Base-by-base conservation (phyloP, 1,139 yeast genomes). In the Blastobotrys malaysiensis region DNA sequence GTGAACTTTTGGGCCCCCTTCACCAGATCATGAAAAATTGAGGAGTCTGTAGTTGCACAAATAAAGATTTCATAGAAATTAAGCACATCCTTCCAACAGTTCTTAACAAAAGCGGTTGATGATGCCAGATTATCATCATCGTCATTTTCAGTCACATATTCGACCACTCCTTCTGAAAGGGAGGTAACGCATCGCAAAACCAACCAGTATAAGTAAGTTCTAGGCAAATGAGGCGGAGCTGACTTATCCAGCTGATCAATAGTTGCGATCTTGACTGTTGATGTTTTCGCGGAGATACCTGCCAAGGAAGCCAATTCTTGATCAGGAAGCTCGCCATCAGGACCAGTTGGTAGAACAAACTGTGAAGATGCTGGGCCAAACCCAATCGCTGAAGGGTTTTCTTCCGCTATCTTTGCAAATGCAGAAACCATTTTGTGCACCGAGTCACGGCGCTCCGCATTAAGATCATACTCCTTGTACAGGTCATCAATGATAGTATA, bases 1-100 rank as follows among this genome's bases (percentile, higher is more conserved):
- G 95, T 81, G 52, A 87, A 76, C 59, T 84, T 84, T 67, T 91
- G 97, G 7, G 88, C 75, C 0, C 95, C 80, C 49, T 96, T 75
- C 1, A 90, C 82, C 14, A 82, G 64, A 11, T 74, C 70, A 57
- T 86, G 88, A 65, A 88, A 84, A 21, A 82, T 65, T 19, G 86
- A 91, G 54, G 78, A 77, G 63, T 89, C 96, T 68, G 88, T 71
- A 1, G 84, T 74, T 0, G 90, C 80, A 61, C 82, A 82, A 16
- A 90, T 67, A 55, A 81, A 84, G 7, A 77, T 73, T 26, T 78
- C 72, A 62, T 78, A 82, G 39, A 82, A 69, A 1, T 72, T 66
- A 31, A 78, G 69, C 2, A 83, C 61, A n/a, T 76, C 76, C 1
- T 74, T 70, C 71, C 82, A 81, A 46, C 77, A 74, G 4, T 70